Evolutionary conservation across 2,329 filamentous ascomycete species (phyloP).

Genomic region (Aschersonia sp.): DNA sequence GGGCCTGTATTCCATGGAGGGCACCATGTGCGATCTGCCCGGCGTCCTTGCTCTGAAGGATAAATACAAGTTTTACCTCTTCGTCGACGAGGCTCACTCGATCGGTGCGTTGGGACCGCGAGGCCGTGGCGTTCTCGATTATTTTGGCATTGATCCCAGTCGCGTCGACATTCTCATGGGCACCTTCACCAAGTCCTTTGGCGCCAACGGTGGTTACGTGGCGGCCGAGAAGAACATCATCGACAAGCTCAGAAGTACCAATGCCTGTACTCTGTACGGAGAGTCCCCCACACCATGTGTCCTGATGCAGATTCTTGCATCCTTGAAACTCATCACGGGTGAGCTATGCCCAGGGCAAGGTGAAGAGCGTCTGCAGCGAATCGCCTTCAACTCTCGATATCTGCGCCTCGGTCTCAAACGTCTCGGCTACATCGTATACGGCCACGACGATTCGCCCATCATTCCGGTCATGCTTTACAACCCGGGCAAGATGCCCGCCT

Average conservation of each 20-base stretch:
- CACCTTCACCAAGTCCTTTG: slow-evolving; percentile 95
- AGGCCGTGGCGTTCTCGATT: slow-evolving; percentile 91
- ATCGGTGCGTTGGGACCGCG: slow-evolving; percentile 80
- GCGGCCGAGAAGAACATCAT: slow-evolving; percentile 82
- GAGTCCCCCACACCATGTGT: slow-evolving; percentile 82
- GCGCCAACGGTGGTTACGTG: slow-evolving; percentile 92
- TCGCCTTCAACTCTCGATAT: slow-evolving; percentile 97
- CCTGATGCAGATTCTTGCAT: slow-evolving; percentile 77
- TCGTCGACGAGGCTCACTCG: slow-evolving; percentile 92
- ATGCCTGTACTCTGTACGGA: slow-evolving; percentile 74
- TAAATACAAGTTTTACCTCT: slow-evolving; percentile 94
- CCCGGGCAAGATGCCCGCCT: slow-evolving; percentile 96
- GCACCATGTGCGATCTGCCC: slow-evolving; percentile 95
- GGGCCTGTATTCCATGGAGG: slow-evolving; percentile 98
- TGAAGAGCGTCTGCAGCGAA: slow-evolving; percentile 84
- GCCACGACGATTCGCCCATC: slow-evolving; percentile 95
- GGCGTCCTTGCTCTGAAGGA: slow-evolving; percentile 75
- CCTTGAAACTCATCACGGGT: slow-evolving; percentile 77
- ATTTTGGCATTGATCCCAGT: slow-evolving; percentile 77
- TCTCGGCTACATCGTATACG: slow-evolving; percentile 90
- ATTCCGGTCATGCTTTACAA: slow-evolving; percentile 91
- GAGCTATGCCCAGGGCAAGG: slow-evolving; percentile 83
- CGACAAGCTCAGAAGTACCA: slow-evolving; percentile 75
- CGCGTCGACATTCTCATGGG: slow-evolving; percentile 96
- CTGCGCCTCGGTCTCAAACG: slow-evolving; percentile 95